Evolutionary conservation across 441 rosid genomes (phyloP).

Genomic region (Jatropha podagrica): DNA sequence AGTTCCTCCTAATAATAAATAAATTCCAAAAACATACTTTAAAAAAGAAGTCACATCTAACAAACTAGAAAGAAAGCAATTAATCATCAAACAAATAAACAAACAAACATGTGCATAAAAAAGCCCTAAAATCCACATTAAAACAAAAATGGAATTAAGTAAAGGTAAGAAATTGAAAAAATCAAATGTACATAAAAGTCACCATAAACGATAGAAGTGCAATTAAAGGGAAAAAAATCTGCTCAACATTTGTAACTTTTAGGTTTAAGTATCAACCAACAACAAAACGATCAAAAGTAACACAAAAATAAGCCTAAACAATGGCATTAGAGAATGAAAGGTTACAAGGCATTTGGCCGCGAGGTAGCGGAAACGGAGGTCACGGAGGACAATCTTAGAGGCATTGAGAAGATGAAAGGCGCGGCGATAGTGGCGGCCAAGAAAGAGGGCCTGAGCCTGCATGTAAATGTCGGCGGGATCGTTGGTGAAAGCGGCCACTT

Average conservation of each 20-base stretch:
- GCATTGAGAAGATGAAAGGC: constrained; percentile 92
- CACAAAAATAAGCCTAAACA: not conserved
- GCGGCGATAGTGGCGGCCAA: constrained; percentile 91
- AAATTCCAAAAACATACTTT: not conserved
- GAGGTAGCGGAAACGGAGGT: constrained; percentile 93
- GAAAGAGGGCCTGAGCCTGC: constrained; percentile 95
- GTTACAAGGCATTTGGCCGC: constrained; percentile 93
- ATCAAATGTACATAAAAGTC: not conserved
- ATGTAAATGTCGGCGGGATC: constrained; percentile 91
- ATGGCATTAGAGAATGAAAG: not conserved
- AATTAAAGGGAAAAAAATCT: not conserved
- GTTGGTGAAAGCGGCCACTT: constrained; percentile 73
- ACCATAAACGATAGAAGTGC: not conserved
- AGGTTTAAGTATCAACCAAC: not conserved
- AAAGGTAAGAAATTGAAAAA: too few relatives aligned
- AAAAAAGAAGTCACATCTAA: not conserved
- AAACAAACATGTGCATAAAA: not conserved
- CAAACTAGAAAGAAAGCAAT: not conserved
- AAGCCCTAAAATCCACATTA: not conserved
- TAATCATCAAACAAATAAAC: not conserved
- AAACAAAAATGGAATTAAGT: not conserved
- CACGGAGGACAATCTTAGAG: constrained; percentile 83
- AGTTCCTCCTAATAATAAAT: constrained; percentile 65
- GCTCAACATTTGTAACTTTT: not conserved
- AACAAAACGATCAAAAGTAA: not conserved